Percentiles rank a stretch among this genome's conserved stretches.
phyloP scores from a whole-genome alignment of 2,329 filamentous ascomycete genomes.

The Colletotrichum melonis region DNA sequence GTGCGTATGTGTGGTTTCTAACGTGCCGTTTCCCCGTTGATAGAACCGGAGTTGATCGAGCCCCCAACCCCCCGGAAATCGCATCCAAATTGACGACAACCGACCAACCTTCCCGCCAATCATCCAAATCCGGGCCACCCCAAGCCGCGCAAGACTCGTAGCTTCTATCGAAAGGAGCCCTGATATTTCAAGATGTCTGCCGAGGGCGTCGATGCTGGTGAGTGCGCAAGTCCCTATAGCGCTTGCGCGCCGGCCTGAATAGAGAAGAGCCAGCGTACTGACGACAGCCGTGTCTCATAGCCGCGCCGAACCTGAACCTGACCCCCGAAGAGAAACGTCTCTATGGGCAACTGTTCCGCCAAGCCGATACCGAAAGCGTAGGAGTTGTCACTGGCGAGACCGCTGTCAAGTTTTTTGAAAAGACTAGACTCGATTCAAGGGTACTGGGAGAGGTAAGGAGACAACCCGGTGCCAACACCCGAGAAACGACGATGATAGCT shows the following conservation, averaged over 20 bases:
- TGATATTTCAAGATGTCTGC: slow-evolving; percentile 29
- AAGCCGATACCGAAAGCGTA: slow-evolving; percentile 90
- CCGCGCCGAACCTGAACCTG: slow-evolving; percentile 81
- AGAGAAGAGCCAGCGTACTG: slow-evolving; percentile 2
- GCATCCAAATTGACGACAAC: slow-evolving; percentile 12
- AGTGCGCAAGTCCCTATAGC: neutral
- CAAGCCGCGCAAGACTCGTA: neutral
- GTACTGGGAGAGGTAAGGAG: slow-evolving; percentile 83
- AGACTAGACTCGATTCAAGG: slow-evolving; percentile 87
- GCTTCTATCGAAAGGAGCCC: neutral
- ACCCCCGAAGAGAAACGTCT: slow-evolving; percentile 92
- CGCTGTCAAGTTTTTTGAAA: slow-evolving; percentile 97
- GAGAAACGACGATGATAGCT: neutral
- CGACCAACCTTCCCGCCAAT: neutral
- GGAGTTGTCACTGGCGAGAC: slow-evolving; percentile 96
- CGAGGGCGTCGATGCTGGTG: slow-evolving; percentile 33
- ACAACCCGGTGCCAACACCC: neutral
- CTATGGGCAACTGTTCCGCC: slow-evolving; percentile 92
- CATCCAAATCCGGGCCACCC: neutral
- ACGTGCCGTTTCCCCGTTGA: neutral
- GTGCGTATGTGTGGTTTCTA: neutral
- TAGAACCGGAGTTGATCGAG: slow-evolving; percentile 10
- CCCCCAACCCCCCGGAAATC: slow-evolving; percentile 24
- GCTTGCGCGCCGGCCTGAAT: neutral
- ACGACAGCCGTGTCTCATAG: slow-evolving; percentile 47